These are phyloP conservation scores for Rhizophagus sp. DNA, from an alignment of 192 early-diverging fungal genomes.

Conservation along the genomic window DNA sequence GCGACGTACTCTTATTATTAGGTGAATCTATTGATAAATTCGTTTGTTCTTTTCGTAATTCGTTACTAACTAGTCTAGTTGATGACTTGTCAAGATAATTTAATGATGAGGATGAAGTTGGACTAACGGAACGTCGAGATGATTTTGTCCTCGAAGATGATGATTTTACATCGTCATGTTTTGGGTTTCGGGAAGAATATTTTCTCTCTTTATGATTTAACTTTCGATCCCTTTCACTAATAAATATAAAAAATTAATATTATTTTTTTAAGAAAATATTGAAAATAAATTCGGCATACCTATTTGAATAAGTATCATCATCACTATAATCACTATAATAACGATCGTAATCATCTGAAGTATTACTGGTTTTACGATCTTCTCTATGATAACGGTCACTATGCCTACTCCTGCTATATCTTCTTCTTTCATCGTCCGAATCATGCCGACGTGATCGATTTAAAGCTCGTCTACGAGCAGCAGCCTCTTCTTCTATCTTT, in stretches of 20 bases:
- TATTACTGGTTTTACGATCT: not conserved
- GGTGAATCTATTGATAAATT: not conserved
- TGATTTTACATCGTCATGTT: not conserved
- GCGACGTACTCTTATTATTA: not conserved
- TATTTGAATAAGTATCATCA: not conserved
- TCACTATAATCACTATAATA: not conserved
- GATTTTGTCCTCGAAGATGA: not conserved
- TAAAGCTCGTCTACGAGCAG: slow-evolving; percentile 34
- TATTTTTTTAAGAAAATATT: too few species aligned
- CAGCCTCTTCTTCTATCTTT: slow-evolving; percentile 48
- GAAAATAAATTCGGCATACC: not conserved
- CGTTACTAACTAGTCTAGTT: not conserved
- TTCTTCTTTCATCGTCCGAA: slow-evolving; percentile 16
- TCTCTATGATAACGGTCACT: not conserved
- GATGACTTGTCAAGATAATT: not conserved
- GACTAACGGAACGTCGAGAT: slow-evolving; percentile 19
- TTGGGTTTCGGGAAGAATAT: not conserved
- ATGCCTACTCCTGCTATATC: slow-evolving; percentile 7
- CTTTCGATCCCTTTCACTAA: not conserved
- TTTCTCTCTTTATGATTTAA: not conserved
- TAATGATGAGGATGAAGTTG: not conserved
- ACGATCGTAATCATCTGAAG: not conserved
- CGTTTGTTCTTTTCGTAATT: not conserved
- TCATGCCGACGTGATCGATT: slow-evolving; percentile 6
- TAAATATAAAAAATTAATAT: not conserved